Base-by-base conservation (phyloP, 805 yeast genomes). In the Candida chauliodis region DNA sequence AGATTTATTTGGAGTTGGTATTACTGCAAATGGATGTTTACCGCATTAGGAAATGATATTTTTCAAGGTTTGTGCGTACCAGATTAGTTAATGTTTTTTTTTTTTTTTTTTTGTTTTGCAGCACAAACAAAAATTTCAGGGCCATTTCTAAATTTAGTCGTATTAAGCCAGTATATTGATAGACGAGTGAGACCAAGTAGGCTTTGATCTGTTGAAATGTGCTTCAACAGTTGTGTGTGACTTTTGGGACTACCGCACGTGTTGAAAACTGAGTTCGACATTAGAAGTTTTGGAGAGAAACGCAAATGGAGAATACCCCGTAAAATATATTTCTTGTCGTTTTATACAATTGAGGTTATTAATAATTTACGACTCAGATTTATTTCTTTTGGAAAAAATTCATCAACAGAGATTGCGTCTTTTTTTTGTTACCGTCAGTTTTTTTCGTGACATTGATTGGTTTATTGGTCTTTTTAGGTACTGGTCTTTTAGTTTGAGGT, bases 371-470 rank as follows among this genome's bases (percentile, higher is more conserved):
- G 23, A 30, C n/a, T 22, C 8, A 3, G 13, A 8, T 20, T 32
- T 41, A 44, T 37, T 63, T 59, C 50, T 69, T 69, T 5, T 68
- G 68, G 48, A 75, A 75, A 48, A 75, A 75, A 44, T 58, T 73
- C 71, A 72, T 59, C 28, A 75, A 51, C 1, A 76, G 69, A 5
- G 70, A 44, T 43, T 75, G 69, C 59, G 48, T 63, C 41, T 59
- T 51, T 45, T 33, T 33, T 11, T 33, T 33, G 22, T 56, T 55
- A 37, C 53, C 42, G 47, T 36, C 37, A 46, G 49, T 17, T 37
- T 42, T 29, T 24, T 21, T 42, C 22, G 23, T 42, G 16, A 46
- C 17, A n/a, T 42, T 27, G 17, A 42, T 30, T 14, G 43, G 44
- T 33, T 11, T 43, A 18, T 13, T 37, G 23, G 26, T 27, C 19